phyloP scores from a whole-genome alignment of 108 stramenopile species.

The Skeletonema costatum region DNA sequence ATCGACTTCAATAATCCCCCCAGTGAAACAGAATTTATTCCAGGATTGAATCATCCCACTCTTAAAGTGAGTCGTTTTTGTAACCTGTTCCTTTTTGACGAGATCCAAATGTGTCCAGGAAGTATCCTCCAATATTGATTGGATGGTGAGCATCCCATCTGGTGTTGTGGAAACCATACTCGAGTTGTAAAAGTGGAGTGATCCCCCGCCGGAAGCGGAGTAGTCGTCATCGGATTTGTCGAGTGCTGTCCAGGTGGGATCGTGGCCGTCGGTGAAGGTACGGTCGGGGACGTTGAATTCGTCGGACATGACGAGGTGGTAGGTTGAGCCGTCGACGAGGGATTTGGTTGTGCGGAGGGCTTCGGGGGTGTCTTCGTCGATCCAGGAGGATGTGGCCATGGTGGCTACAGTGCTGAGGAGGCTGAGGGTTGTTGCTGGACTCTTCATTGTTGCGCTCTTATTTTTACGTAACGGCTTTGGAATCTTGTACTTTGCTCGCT shows the following conservation, averaged over 20 bases:
- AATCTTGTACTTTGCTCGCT: too few relatives aligned
- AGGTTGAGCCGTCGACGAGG: conserved; percentile 71
- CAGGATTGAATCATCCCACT: conserved; percentile 93
- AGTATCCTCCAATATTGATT: conserved; percentile 61
- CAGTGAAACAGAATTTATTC: conserved; percentile 99
- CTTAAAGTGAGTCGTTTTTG: conserved; percentile 51
- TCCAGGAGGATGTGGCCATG: conserved; percentile 17
- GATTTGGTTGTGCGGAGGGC: conserved; percentile 69
- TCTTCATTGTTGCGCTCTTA: background rate
- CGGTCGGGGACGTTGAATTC: conserved; percentile 88
- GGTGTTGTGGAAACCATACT: conserved; percentile 75
- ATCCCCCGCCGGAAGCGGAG: conserved; percentile 78
- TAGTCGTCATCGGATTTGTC: conserved; percentile 92
- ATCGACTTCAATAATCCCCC: conserved; percentile 93
- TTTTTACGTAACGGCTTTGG: too few relatives aligned
- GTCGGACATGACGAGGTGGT: conserved; percentile 87
- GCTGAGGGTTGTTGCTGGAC: background rate
- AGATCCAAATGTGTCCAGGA: conserved; percentile 69
- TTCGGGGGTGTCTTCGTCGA: conserved; percentile 82
- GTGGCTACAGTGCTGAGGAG: background rate
- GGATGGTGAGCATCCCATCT: conserved; percentile 88
- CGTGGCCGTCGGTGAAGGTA: conserved; percentile 91
- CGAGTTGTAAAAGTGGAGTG: conserved; percentile 95
- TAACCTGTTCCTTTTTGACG: conserved; percentile 52
- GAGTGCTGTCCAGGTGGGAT: conserved; percentile 94